These are phyloP conservation scores for Kwoniella shandongensis DNA, from an alignment of 768 basidiomycete genomes.

Conservation along the genomic window DNA sequence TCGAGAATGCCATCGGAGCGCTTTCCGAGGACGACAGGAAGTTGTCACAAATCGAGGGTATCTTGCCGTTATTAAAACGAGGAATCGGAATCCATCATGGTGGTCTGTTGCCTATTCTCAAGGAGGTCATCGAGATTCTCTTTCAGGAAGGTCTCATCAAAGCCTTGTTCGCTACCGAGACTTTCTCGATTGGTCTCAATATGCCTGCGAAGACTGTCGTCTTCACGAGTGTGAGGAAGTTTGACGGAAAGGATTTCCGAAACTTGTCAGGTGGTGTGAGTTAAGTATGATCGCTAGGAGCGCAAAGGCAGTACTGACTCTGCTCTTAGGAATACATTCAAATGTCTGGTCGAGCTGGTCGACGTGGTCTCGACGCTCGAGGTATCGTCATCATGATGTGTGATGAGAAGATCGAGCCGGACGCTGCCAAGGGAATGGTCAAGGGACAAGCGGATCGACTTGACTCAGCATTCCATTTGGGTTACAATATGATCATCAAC, in stretches of 20 bases:
- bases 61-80: slow-evolving; percentile 86
- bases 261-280: slow-evolving; percentile 66
- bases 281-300: slow-evolving; percentile 2
- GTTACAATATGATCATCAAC: slow-evolving; percentile 99
- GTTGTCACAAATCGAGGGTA: slow-evolving; percentile 88
- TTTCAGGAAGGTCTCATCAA: slow-evolving; percentile 99
- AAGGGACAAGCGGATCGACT: slow-evolving; percentile 96
- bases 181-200: slow-evolving; percentile 66
- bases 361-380: slow-evolving; percentile 95
- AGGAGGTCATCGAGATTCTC: slow-evolving; percentile 97
- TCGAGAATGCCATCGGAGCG: slow-evolving; percentile 89
- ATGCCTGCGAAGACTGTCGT: slow-evolving; percentile 99
- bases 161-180: slow-evolving; percentile 96
- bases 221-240: slow-evolving; percentile 92
- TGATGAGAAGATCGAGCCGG: slow-evolving; percentile 93
- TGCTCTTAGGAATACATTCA: slow-evolving; percentile 87
- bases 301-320: slow-evolving; percentile 1
- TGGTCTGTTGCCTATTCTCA: slow-evolving; percentile 91
- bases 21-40: slow-evolving; percentile 81
- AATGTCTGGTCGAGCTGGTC: slow-evolving; percentile 97
- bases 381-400: slow-evolving; percentile 99
- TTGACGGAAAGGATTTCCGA: slow-evolving; percentile 91
- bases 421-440: slow-evolving; percentile 90
- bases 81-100: slow-evolving; percentile 99
- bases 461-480: slow-evolving; percentile 96